Base-by-base conservation (phyloP, 2,329 filamentous ascomycete genomes). In the Magnaporthales sp. region DNA sequence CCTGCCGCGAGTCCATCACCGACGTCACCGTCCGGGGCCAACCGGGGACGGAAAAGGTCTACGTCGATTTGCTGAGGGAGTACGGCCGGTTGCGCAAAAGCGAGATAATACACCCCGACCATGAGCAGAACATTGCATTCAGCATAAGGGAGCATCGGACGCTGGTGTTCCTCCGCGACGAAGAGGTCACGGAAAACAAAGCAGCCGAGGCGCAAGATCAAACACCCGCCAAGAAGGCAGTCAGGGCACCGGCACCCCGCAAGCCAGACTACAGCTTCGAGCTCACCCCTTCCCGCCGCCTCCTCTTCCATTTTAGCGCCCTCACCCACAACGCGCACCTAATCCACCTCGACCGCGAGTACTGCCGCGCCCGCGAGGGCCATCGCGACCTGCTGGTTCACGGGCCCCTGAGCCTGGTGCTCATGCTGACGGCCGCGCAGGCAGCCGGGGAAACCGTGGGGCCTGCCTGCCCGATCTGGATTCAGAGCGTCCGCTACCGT, bases 241-340 rank as follows among this genome's bases (percentile, higher is more conserved):
- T 56, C 9, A 32, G 24, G 51, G 22, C 63, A 5, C 63, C 68
- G 66, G 66, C 75, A 64, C 75, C 76, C 30, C 72, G 76, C 65
- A 56, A 72, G 0, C 75, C 80, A 8, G 74, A 74, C 19, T 76
- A 78, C 68, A 73, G 74, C 26, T 74, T 90, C 71, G 78, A 80
- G 0, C 78, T 97, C 27, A 84, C 79, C 0, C 92, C 93, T 0
- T 88, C 89, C 2, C 81, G 85, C 2, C 80, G 84, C 4, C 84
- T 97, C 4, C 86, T 99, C 66, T 97, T 96, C 79, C 88, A 93
- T 67, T 98, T 94, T 81, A 95, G 91, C 24, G 93, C 93, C 0
- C 85, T 99, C 38, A 94, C 91, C 2, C 93, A 92, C 81, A 99
- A 99, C 77, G 92, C 92, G 1, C 95, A 99, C 77, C 83, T 85